Evolutionary conservation across 495 filamentous ascomycete genomes (phyloP).

Genomic region (Neurospora sp.): DNA sequence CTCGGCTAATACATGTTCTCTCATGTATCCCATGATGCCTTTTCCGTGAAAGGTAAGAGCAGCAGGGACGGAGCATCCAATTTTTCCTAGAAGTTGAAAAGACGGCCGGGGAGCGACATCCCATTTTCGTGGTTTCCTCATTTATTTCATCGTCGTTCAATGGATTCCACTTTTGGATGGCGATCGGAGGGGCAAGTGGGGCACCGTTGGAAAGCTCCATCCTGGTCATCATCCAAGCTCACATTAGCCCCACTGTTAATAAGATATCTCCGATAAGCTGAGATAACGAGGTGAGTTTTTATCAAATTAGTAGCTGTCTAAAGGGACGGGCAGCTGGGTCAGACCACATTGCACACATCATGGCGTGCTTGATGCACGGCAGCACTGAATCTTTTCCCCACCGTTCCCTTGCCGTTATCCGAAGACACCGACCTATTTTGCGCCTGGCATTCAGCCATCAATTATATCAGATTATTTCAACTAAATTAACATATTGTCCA

Average conservation of each 20-base stretch:
- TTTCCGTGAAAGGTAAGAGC: background rate
- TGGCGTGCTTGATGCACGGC: background rate
- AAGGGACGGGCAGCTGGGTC: background rate
- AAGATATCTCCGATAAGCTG: background rate
- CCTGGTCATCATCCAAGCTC: background rate
- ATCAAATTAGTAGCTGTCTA: background rate
- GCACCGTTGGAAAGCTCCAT: background rate
- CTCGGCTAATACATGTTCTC: background rate
- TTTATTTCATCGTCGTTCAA: background rate
- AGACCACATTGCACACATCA: background rate
- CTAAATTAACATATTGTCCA: background rate
- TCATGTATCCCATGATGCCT: background rate
- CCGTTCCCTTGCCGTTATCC: background rate
- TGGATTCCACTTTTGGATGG: background rate
- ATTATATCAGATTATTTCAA: background rate
- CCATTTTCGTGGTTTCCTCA: background rate
- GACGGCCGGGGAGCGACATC: background rate
- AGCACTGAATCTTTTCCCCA: background rate
- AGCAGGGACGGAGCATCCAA: background rate
- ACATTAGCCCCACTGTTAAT: background rate
- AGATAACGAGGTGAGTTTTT: fast-evolving
- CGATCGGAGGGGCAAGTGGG: background rate
- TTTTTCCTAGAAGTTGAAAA: background rate
- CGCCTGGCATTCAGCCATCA: background rate
- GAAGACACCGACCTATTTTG: background rate